Conservation (phyloP, 106 monocot genomes). For the Dioscorea dumetorum region DNA sequence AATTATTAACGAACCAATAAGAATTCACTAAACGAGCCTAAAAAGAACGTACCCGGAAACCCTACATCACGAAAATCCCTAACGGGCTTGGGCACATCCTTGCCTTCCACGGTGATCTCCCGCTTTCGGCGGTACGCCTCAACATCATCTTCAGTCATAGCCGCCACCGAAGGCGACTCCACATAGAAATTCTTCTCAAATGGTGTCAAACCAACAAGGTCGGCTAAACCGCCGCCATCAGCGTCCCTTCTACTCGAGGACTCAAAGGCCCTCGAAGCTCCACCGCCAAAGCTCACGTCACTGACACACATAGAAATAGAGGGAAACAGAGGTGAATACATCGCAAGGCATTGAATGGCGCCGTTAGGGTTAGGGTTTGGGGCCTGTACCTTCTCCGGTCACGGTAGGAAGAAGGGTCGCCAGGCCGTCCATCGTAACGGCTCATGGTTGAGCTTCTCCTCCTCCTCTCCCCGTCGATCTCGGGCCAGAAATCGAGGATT, state of each 20-base stretch:
- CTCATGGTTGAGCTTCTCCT: constrained; percentile 2
- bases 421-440: constrained; percentile 7
- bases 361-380: neutral
- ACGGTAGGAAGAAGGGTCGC: constrained; percentile 8
- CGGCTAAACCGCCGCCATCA: constrained; percentile 17
- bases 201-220: constrained; percentile 64
- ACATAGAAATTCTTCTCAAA: constrained; percentile 99
- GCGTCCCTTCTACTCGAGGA: constrained; percentile 28
- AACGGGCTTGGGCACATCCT: constrained; percentile 82
- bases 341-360: neutral
- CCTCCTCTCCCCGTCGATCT: neutral
- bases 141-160: constrained; percentile 72
- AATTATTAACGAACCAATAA: too few relatives aligned
- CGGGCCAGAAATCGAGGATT: neutral
- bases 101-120: constrained; percentile 92
- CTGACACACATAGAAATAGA: constrained; percentile 19
- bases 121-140: constrained; percentile 64
- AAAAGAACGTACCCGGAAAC: constrained; percentile 54
- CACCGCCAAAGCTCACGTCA: constrained; percentile 43
- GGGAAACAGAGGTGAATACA: neutral
- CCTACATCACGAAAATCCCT: constrained; percentile 57
- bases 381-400: constrained; percentile 3
- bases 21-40: neutral
- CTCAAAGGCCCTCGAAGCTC: constrained; percentile 36
- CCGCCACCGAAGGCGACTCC: constrained; percentile 64